Percentiles rank a stretch among this genome's conserved stretches.
Conservation (phyloP, 805 yeast genomes). For the Pichia paraexigua region DNA sequence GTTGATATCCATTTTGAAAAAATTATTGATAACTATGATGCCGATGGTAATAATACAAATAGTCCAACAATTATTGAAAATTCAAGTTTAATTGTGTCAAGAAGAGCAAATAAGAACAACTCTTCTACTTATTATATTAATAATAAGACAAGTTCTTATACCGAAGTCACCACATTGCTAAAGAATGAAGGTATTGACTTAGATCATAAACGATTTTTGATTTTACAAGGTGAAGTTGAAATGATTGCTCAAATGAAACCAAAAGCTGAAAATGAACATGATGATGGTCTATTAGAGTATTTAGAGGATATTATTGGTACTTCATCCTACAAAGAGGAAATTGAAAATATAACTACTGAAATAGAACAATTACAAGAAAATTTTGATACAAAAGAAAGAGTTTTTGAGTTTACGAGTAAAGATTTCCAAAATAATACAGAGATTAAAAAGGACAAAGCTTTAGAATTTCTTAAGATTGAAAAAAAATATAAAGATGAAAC, state of each 20-base stretch:
- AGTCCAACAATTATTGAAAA: slow-evolving; percentile 41
- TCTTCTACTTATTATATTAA: slow-evolving; percentile 74
- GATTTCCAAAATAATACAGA: slow-evolving; percentile 56
- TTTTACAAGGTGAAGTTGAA: slow-evolving; percentile 97
- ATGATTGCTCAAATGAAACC: slow-evolving; percentile 98
- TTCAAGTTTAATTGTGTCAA: slow-evolving; percentile 60
- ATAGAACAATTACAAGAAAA: slow-evolving; percentile 73
- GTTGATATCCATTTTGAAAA: slow-evolving; percentile 86
- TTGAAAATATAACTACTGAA: slow-evolving; percentile 52
- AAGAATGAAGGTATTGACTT: slow-evolving; percentile 84
- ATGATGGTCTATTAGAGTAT: slow-evolving; percentile 90
- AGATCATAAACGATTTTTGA: slow-evolving; percentile 89
- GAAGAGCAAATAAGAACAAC: slow-evolving; percentile 73
- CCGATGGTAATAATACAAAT: slow-evolving; percentile 13
- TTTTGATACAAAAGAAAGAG: slow-evolving; percentile 71
- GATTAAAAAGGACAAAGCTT: slow-evolving; percentile 56
- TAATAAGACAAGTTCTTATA: slow-evolving; percentile 58
- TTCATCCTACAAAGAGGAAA: slow-evolving; percentile 65
- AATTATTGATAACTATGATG: slow-evolving; percentile 46
- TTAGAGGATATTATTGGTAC: slow-evolving; percentile 97
- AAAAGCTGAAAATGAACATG: slow-evolving; percentile 85
- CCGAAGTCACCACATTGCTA: slow-evolving; percentile 68
- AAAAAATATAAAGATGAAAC: slow-evolving; percentile 47
- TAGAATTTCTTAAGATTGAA: slow-evolving; percentile 57
- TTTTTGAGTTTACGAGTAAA: slow-evolving; percentile 71